phyloP scores from a whole-genome alignment of 2,329 filamentous ascomycete genomes.

The Colletotrichum simmondsii region DNA sequence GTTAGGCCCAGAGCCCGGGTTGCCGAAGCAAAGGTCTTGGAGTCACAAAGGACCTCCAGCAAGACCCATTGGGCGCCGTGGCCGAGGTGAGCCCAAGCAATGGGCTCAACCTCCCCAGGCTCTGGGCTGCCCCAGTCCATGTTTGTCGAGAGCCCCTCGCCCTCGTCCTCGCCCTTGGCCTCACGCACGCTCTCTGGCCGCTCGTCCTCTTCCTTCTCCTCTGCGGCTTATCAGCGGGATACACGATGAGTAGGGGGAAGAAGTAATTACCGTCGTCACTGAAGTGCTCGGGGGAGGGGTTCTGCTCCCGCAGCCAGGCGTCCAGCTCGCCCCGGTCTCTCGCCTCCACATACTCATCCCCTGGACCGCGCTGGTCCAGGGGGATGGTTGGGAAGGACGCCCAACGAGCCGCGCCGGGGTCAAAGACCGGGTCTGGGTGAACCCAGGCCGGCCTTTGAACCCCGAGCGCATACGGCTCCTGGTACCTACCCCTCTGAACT shows the following conservation, averaged over 20 bases:
- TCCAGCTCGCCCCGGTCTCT: neutral
- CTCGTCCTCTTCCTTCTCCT: neutral
- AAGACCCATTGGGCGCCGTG: constrained; percentile 14
- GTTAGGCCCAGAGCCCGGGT: neutral
- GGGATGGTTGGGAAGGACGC: constrained; percentile 39
- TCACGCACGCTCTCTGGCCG: neutral
- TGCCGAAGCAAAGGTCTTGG: neutral
- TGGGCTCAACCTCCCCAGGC: neutral
- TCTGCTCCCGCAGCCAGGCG: neutral
- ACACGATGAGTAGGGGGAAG: neutral
- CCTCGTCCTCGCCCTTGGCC: too few relatives aligned
- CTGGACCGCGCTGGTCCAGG: constrained; percentile 37
- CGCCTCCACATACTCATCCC: constrained; percentile 11
- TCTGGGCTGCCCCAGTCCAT: constrained; percentile 29
- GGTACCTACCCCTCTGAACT: constrained; percentile 38
- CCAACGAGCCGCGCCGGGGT: constrained; percentile 37
- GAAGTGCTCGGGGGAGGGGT: too few relatives aligned
- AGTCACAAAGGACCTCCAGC: constrained; percentile 4
- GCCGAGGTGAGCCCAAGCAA: neutral
- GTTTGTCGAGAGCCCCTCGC: neutral
- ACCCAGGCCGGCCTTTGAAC: constrained; percentile 14
- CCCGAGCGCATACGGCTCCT: constrained; percentile 30
- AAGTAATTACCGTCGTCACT: neutral
- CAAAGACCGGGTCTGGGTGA: constrained; percentile 38
- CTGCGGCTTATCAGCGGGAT: neutral